Base-by-base conservation (phyloP, 225 moss, liverwort and hornwort genomes). In the Asterella californica region DNA sequence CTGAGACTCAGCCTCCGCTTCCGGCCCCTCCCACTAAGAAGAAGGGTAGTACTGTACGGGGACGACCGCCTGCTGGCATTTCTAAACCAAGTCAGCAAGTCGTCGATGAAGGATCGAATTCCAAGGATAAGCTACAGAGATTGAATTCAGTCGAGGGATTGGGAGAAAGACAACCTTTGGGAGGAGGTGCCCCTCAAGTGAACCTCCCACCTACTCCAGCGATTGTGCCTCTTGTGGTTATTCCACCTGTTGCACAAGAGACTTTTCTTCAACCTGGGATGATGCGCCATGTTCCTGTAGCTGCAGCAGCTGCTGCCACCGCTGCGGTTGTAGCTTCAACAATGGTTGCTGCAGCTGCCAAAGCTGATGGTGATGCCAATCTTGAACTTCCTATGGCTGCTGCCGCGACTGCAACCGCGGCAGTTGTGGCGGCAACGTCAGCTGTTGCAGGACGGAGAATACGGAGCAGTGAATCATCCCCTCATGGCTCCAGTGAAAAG, bases 391-490 rank as follows among this genome's bases (percentile, higher is more conserved):
- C 87, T 29, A 87, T 87, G 59, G 82, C 80, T 32, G 82, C 87
- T 55, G 84, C 84, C 69, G 87, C 87, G n/a, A 84, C 84, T 67
- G 87, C 87, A 30, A 87, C 87, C 72, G 87, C 87, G 49, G 87
- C 87, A 33, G 87, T 87, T 59, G 87, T 87, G 46, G 87, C 84
- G 22, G 87, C 87, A 70, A 84, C 87, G 50, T 82, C 87, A 42
- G 87, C 84, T 80, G 84, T 52, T 69, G 72, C 77, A 0, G 84
- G 87, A 5, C 79, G 77, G 74, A 55, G 14, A 70, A 9, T 54
- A 19, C 77, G 70, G 27, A 78, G 82, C 74, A 84, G 69, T 48
- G 80, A 80, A 25, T 68, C 81, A 29, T 83, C 83, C 6, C 81
- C 84, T 32, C 76, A 72, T 18, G 61, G 65, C 60, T 79, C 79